Conservation (phyloP, 768 basidiomycete species). For the Psilocybe azurescens region DNA sequence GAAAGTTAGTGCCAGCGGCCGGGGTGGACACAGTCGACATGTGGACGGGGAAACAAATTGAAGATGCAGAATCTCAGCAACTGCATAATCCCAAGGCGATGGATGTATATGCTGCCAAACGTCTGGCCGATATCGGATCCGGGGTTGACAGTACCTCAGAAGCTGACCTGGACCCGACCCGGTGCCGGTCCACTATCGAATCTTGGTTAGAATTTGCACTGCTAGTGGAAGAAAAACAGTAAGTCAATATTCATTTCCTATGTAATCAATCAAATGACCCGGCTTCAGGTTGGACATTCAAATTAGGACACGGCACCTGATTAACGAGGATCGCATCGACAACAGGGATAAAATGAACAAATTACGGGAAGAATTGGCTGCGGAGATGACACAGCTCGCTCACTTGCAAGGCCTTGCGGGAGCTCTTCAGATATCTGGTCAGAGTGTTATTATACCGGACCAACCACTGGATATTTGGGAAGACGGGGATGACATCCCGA, state of each 20-base stretch:
- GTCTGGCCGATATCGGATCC: too few species aligned
- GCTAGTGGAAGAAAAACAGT: conserved; percentile 13
- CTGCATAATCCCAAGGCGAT: background rate
- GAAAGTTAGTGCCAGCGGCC: background rate
- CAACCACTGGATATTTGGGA: background rate
- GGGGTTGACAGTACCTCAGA: too few species aligned
- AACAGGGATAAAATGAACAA: too few species aligned
- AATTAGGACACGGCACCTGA: background rate
- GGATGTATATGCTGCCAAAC: conserved; percentile 5
- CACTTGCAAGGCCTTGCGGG: too few species aligned
- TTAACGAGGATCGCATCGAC: too few species aligned
- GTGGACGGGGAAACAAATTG: conserved; percentile 8
- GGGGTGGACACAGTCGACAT: background rate
- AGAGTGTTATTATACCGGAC: background rate
- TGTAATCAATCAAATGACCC: too few species aligned
- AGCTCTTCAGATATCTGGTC: too few species aligned
- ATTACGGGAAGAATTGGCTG: too few species aligned
- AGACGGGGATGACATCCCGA: background rate
- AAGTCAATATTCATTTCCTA: background rate
- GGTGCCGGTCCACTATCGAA: background rate
- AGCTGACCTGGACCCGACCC: too few species aligned
- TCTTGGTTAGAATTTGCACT: background rate
- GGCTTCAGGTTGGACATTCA: background rate
- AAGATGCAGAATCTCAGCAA: background rate
- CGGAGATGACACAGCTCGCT: too few species aligned